A percentile compares a stretch with the other conserved stretches of the same genome.
These are phyloP conservation scores for Mycotypha africana DNA, from an alignment of 371 early-diverging fungal genomes.

Conservation along the genomic window DNA sequence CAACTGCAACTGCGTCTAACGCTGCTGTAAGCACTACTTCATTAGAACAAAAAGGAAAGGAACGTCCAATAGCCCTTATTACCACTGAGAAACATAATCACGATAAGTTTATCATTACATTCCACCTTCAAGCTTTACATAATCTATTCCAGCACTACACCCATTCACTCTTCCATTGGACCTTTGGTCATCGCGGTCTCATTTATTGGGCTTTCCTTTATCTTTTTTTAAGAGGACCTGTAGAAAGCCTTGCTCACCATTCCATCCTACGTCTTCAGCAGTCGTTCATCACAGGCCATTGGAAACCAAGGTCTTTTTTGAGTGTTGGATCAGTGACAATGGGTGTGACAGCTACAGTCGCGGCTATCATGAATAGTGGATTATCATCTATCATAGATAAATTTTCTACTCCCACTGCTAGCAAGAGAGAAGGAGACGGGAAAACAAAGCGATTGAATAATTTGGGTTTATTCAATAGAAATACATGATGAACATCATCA, in stretches of 20 bases:
- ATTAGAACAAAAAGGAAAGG: neutral
- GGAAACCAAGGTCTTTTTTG: too few species aligned
- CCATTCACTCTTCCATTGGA: conserved; percentile 1
- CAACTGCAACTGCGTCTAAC: neutral
- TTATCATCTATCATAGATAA: too few species aligned
- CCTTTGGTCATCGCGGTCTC: conserved; percentile 5
- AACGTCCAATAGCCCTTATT: too few species aligned
- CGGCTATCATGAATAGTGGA: conserved; percentile 4
- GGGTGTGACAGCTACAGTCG: conserved; percentile 12
- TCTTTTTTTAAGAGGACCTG: conserved; percentile 14
- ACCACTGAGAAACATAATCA: too few species aligned
- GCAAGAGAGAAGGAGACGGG: too few species aligned
- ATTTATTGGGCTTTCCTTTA: conserved; percentile 12
- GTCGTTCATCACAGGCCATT: neutral
- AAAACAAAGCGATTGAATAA: too few species aligned
- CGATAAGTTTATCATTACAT: too few species aligned
- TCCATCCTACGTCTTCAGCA: neutral
- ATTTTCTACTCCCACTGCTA: too few species aligned
- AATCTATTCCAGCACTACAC: neutral
- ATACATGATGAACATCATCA: too few species aligned
- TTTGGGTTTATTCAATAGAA: too few species aligned
- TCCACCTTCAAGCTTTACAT: too few species aligned
- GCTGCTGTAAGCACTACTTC: neutral
- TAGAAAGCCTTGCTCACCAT: conserved; percentile 3
- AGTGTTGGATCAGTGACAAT: conserved; percentile 5